Evolutionary conservation across 2,329 filamentous ascomycete species (phyloP).

Genomic region (Taxawa tesnikishii): DNA sequence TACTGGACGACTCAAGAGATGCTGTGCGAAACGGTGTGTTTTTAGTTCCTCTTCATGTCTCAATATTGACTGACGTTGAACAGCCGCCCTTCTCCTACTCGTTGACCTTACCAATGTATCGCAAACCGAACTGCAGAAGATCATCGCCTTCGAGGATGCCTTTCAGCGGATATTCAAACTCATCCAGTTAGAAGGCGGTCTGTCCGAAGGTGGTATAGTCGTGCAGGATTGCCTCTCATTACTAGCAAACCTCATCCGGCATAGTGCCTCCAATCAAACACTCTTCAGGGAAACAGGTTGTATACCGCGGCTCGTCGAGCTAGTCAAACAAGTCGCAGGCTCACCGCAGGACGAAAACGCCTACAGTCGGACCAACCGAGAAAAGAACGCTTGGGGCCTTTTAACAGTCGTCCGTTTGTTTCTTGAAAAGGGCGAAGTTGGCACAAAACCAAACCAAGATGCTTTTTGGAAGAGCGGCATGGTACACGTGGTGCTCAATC

Average conservation of each 20-base stretch:
- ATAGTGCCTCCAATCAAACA: constrained; percentile 86
- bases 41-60: too few relatives aligned
- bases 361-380: constrained; percentile 64
- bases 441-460: constrained; percentile 70
- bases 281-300: constrained; percentile 86
- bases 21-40: constrained; percentile 61
- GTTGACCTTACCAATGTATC: constrained; percentile 70
- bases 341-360: constrained; percentile 44
- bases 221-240: constrained; percentile 91
- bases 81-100: constrained; percentile 71
- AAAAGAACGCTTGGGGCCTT: constrained; percentile 85
- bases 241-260: constrained; percentile 73
- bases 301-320: constrained; percentile 29
- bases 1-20: constrained; percentile 75
- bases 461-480: constrained; percentile 77
- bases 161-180: constrained; percentile 79
- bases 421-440: constrained; percentile 64
- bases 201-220: constrained; percentile 70
- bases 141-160: constrained; percentile 89
- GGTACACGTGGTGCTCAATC: constrained; percentile 64
- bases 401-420: constrained; percentile 80
- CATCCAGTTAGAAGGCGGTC: constrained; percentile 67
- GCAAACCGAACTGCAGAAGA: constrained; percentile 81
- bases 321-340: constrained; percentile 42
- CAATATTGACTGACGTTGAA: constrained; percentile 5